phyloP scores from a whole-genome alignment of 331 rosid genomes.

The Acacia concinna region DNA sequence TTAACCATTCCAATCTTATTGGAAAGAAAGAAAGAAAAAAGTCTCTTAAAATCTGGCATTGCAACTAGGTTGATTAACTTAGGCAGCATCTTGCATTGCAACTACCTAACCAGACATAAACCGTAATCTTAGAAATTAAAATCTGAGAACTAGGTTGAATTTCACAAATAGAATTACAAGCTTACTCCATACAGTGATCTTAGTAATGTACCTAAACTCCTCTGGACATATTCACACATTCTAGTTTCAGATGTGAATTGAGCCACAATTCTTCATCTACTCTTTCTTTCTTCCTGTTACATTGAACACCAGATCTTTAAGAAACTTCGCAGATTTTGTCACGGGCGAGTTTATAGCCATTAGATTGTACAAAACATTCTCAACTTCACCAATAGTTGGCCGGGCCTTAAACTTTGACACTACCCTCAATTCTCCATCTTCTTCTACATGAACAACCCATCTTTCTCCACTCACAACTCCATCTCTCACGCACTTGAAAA shows the following conservation, averaged over 20 bases:
- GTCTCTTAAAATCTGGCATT: neutral
- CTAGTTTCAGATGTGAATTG: conserved; percentile 20
- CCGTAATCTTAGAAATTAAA: neutral
- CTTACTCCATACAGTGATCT: conserved; percentile 22
- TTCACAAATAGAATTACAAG: neutral
- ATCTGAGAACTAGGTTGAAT: neutral
- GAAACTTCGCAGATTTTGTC: conserved; percentile 80
- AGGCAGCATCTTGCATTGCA: neutral
- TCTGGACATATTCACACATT: conserved; percentile 33
- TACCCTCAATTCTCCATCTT: conserved; percentile 61
- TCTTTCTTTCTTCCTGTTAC: conserved; percentile 73
- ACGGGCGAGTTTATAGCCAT: conserved; percentile 90
- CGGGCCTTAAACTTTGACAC: conserved; percentile 62
- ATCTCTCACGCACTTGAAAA: conserved; percentile 76
- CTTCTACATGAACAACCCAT: conserved; percentile 88
- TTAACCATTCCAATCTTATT: conserved; percentile 17
- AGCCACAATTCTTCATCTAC: conserved; percentile 24
- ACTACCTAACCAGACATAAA: neutral
- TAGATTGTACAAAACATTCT: conserved; percentile 79
- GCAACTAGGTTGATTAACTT: no score
- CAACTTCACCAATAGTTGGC: conserved; percentile 73
- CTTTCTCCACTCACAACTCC: conserved; percentile 86
- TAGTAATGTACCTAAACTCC: conserved; percentile 31
- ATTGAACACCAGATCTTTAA: conserved; percentile 77
- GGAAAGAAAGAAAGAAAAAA: no score